Evolutionary conservation across 805 yeast genomes (phyloP).

Genomic region (Barnettozyma botsteinii): DNA sequence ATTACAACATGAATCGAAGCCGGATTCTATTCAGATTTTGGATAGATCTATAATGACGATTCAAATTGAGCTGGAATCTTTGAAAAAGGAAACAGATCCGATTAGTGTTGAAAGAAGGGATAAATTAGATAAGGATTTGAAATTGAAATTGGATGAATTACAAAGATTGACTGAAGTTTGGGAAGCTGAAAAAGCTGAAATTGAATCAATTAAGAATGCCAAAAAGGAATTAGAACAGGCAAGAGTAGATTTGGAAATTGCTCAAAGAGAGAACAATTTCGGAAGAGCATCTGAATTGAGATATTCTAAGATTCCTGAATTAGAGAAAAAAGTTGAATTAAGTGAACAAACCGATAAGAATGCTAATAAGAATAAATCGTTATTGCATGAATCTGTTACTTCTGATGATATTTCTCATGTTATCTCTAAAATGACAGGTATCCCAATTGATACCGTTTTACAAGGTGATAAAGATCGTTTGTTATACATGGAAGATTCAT

Average conservation of each 20-base stretch:
- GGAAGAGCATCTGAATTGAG: conserved; percentile 85
- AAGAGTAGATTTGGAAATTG: conserved; percentile 72
- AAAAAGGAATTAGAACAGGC: conserved; percentile 83
- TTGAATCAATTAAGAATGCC: conserved; percentile 72
- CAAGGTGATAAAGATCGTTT: conserved; percentile 93
- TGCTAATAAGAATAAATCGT: conserved; percentile 22
- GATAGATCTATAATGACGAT: conserved; percentile 90
- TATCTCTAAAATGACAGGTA: conserved; percentile 91
- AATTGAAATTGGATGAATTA: conserved; percentile 57
- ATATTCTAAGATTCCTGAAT: conserved; percentile 77
- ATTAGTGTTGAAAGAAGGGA: conserved; percentile 72
- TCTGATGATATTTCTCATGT: conserved; percentile 92
- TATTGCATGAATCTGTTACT: conserved; percentile 88
- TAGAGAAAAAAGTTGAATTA: conserved; percentile 54
- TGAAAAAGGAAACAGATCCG: conserved; percentile 87
- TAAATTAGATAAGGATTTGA: conserved; percentile 65
- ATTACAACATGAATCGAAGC: conserved; percentile 94
- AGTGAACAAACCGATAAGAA: conserved; percentile 30
- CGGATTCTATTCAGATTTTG: conserved; percentile 84
- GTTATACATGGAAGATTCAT: conserved; percentile 75
- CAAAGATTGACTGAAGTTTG: conserved; percentile 72
- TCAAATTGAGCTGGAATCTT: conserved; percentile 89
- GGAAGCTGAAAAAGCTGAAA: conserved; percentile 75
- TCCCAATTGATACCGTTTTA: conserved; percentile 85
- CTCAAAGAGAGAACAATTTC: conserved; percentile 80